Evolutionary conservation across 73 alveolate genomes (phyloP), one percentile per base, ranked within the genome.

Genomic region (Paramecium tetraurelia): DNA sequence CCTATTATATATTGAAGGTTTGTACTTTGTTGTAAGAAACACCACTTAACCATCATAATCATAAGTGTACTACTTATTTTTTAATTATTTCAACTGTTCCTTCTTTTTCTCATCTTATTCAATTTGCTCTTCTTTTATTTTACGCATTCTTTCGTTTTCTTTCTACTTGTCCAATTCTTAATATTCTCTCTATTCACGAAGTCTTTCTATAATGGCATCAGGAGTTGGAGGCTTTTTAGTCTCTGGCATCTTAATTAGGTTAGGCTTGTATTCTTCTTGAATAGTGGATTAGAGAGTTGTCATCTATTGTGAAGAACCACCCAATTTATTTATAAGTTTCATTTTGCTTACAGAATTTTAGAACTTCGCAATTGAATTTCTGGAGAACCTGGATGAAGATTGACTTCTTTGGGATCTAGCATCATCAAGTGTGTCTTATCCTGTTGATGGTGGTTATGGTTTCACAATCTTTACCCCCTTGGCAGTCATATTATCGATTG

Each of bases 31-130:
- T 43, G 90, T 80, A 10, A 80, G 57, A 41, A 80, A 80, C 18
- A 80, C 90, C 4, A 80, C 57, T 48, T 80, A 80, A 38, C 90
- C 90, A 80, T 80, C 90, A 80, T 80, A 80, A 44, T 80, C 90
- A 80, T 43, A 80, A 0, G 90, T 80, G 16, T 80, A 80, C 22
- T 80, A 48, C 14, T 80, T 80, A 22, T 80, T 80, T 80, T 43
- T 80, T 16, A 80, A 24, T 80, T 80, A 80, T 46, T 80, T 80
- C 29, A 38, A 80, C 20, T 80, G 18, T 27, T 80, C 90, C 7
- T 80, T 80, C 44, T 46, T 41, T 24, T 48, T 41, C 18, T 80
- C 90, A 24, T 80, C 90, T 11, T 80, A 80, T 48, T 80, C 90
- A 38, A 31, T 20, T 44, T 80, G 24, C 4, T 80, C 70, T 24